A percentile compares a stretch with the other conserved stretches of the same genome.
These are phyloP conservation scores for Glebionis coronaria DNA, from an alignment of 129 eudicot species.

Conservation along the genomic window DNA sequence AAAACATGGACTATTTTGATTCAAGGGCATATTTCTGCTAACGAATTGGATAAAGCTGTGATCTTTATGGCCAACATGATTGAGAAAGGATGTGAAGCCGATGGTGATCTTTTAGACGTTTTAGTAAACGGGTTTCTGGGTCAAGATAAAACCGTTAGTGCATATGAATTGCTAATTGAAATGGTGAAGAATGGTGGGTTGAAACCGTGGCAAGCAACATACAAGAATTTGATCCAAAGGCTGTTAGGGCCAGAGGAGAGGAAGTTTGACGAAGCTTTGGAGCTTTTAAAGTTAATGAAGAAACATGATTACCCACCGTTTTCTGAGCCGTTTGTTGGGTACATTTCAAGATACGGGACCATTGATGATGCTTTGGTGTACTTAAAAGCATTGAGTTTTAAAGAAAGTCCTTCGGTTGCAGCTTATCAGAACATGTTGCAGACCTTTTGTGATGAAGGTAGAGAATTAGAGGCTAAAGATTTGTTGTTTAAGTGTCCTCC, in stretches of 20 bases:
- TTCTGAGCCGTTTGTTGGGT: constrained; percentile 51
- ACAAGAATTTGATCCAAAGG: constrained; percentile 58
- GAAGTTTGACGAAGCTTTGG: constrained; percentile 74
- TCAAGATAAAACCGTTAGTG: constrained; percentile 42
- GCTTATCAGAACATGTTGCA: constrained; percentile 56
- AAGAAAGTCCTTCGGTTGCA: constrained; percentile 55
- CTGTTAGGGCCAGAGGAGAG: constrained; percentile 46
- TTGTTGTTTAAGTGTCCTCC: constrained; percentile 67
- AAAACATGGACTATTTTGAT: constrained; percentile 89
- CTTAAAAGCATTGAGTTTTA: constrained; percentile 45
- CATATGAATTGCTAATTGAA: constrained; percentile 49
- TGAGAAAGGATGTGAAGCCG: constrained; percentile 58
- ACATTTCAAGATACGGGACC: constrained; percentile 61
- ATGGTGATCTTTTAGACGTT: constrained; percentile 83
- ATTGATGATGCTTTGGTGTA: constrained; percentile 68
- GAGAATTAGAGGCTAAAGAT: constrained; percentile 83
- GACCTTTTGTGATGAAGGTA: constrained; percentile 65
- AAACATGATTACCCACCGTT: constrained; percentile 72
- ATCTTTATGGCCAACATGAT: constrained; percentile 55
- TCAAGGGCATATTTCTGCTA: constrained; percentile 59
- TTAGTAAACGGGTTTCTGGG: constrained; percentile 52
- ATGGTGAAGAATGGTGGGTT: constrained; percentile 53
- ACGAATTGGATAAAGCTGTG: constrained; percentile 62
- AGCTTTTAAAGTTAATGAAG: constrained; percentile 67
- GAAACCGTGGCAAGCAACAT: constrained; percentile 94